Evolutionary conservation across 2,329 filamentous ascomycete genomes (phyloP), one percentile per base, ranked within the genome.

Genomic region (Colletotrichum sp.): DNA sequence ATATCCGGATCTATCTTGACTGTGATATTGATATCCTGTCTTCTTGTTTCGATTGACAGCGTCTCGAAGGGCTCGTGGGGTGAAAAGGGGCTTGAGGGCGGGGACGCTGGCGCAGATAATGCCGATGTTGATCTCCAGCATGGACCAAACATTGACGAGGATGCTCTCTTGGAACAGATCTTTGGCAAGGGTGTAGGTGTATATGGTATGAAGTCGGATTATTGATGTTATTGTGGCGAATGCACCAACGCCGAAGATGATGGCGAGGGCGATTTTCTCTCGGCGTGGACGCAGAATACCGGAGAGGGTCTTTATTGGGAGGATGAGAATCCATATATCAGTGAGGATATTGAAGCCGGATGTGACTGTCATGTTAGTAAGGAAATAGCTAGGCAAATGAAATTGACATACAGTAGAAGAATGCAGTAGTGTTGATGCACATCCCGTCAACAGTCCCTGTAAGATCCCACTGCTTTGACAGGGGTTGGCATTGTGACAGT

Each of bases 181-280:
- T 3, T 67, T 68, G 8, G 85, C 80, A 18, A 81, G 68, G 12
- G 85, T 86, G 75, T 84, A 87, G 5, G 79, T 81, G 75, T 83
- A 80, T 52, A 87, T 85, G 21, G 84, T 85, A 71, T 86, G 83
- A 15, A 87, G 79, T 3, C 86, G 84, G 24, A 86, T 82, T 38
- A 84, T 82, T 8, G 84, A 84, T 72, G 83, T 83, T 32, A 84
- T 80, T 6, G 82, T 81, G 7, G 84, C 84, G 57, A 87, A 83
- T 18, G 77, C 77, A n/a, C 84, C 85, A 10, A 82, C 74, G 12
- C 82, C 86, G 65, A 89, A 89, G 55, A 89, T 82, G 21, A 83
- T 68, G 52, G 84, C 82, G 48, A 93, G 84, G 1, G 88, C 90
- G 16, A 89, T 80, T 70, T 90, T 90, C 71, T 90, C 88, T 5